phyloP scores from a whole-genome alignment of 1,284 basidiomycete species.

The Calocybe gambosa region DNA sequence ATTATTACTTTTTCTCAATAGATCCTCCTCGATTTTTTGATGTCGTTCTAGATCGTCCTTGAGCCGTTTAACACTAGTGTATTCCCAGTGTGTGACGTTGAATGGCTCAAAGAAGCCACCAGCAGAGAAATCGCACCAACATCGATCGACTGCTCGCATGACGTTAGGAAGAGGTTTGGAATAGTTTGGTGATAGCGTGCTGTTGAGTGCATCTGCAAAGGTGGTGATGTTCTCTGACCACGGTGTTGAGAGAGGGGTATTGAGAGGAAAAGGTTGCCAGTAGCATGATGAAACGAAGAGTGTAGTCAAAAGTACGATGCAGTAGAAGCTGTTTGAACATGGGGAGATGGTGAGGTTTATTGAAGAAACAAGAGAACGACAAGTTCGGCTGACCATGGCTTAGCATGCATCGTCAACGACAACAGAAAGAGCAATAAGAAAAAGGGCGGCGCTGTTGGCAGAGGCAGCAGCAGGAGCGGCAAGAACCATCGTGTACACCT shows the following conservation, averaged over 20 bases:
- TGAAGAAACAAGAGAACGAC: constrained; percentile 12
- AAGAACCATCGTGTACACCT: constrained; percentile 84
- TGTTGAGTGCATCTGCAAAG: constrained; percentile 55
- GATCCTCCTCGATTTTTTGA: constrained; percentile 21
- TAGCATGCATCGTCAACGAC: constrained; percentile 68
- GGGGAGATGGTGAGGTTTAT: constrained; percentile 4
- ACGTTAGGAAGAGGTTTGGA: constrained; percentile 36
- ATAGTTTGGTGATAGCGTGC: constrained; percentile 29
- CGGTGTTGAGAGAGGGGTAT: constrained; percentile 52
- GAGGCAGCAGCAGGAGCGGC: constrained; percentile 65
- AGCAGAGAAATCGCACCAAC: constrained; percentile 71
- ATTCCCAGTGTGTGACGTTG: constrained; percentile 68
- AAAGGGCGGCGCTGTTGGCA: constrained; percentile 73
- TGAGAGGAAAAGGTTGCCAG: constrained; percentile 71
- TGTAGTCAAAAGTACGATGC: constrained; percentile 69
- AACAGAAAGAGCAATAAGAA: constrained; percentile 70
- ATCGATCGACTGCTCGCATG: constrained; percentile 63
- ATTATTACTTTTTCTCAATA: constrained; percentile 18
- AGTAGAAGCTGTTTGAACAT: constrained; percentile 58
- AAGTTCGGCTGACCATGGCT: constrained; percentile 58
- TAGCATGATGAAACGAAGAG: constrained; percentile 80
- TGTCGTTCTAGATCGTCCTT: constrained; percentile 41
- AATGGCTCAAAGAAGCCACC: constrained; percentile 64
- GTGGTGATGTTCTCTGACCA: constrained; percentile 66
- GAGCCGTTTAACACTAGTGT: constrained; percentile 46